These are phyloP conservation scores for Vanilla planifolia DNA, from an alignment of 106 monocot genomes.

Conservation along the genomic window DNA sequence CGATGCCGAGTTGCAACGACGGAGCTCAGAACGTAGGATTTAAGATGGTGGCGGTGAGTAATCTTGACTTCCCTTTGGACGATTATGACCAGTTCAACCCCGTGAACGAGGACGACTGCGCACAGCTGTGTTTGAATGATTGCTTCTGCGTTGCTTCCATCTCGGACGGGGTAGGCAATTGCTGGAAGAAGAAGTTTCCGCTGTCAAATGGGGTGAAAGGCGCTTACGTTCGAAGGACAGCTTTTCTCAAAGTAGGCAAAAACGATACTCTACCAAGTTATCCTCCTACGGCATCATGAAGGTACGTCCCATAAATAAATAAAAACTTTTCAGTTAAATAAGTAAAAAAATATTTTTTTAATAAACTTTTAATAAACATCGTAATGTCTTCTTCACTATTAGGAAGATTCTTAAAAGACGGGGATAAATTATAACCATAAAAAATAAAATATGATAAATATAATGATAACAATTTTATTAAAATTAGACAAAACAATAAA, in stretches of 20 bases:
- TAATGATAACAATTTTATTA: no score
- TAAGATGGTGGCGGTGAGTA: not conserved
- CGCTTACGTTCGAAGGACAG: not conserved
- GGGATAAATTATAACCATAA: no score
- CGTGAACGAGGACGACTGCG: not conserved
- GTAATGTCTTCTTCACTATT: no score
- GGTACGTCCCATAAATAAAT: no score
- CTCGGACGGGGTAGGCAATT: not conserved
- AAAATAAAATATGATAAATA: no score
- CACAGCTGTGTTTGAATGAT: not conserved
- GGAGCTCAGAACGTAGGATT: not conserved
- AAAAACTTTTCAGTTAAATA: no score
- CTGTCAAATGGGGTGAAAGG: not conserved
- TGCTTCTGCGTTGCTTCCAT: not conserved
- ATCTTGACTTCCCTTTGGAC: not conserved
- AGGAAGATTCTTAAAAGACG: no score
- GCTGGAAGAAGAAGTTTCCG: not conserved
- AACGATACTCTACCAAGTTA: not conserved
- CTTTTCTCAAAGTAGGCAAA: not conserved
- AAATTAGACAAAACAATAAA: no score
- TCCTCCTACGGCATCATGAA: no score
- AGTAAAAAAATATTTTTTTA: no score
- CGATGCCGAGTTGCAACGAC: not conserved
- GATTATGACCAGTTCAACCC: conserved; percentile 4
- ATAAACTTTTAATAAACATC: no score